Conservation (phyloP, 78 protist genomes). For the Dictyostelium brefeldianum region DNA sequence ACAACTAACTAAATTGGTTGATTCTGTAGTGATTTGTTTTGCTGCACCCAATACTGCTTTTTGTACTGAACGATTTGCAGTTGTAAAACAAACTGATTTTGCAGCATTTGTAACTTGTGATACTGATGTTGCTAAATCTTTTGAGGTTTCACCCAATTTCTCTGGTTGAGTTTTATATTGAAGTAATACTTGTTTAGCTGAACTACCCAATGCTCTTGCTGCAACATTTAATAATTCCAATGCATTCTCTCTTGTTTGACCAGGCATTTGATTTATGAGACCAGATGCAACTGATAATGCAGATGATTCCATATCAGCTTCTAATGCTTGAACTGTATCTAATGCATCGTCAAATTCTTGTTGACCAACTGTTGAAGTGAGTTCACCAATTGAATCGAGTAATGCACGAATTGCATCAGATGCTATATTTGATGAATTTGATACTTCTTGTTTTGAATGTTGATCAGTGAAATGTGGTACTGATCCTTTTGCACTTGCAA, state of each 20-base stretch:
- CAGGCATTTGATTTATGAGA: conserved; percentile 36
- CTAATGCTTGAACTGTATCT: conserved; percentile 68
- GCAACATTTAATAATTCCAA: conserved; percentile 76
- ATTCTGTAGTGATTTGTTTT: conserved; percentile 70
- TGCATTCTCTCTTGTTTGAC: conserved; percentile 75
- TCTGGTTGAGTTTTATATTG: conserved; percentile 76
- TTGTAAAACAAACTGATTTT: conserved; percentile 70
- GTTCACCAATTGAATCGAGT: conserved; percentile 55
- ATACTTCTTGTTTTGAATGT: conserved; percentile 32
- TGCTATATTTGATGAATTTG: conserved; percentile 40
- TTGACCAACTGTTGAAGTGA: conserved; percentile 71
- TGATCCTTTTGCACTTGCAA: conserved; percentile 66
- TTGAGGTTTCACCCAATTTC: conserved; percentile 67
- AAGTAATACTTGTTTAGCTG: conserved; percentile 67
- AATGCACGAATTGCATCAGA: conserved; percentile 79
- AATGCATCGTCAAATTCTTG: conserved; percentile 76
- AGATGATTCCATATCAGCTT: conserved; percentile 71
- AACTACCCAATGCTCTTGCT: conserved; percentile 52
- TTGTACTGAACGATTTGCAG: conserved; percentile 71
- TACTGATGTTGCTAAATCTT: conserved; percentile 49
- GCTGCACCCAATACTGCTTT: conserved; percentile 79
- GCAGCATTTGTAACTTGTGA: conserved; percentile 83
- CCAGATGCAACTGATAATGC: conserved; percentile 42
- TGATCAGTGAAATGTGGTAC: conserved; percentile 69
- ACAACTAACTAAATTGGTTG: conserved; percentile 64